Evolutionary conservation across 345 rosid species (phyloP).

Genomic region (Hibiscus syriacus): DNA sequence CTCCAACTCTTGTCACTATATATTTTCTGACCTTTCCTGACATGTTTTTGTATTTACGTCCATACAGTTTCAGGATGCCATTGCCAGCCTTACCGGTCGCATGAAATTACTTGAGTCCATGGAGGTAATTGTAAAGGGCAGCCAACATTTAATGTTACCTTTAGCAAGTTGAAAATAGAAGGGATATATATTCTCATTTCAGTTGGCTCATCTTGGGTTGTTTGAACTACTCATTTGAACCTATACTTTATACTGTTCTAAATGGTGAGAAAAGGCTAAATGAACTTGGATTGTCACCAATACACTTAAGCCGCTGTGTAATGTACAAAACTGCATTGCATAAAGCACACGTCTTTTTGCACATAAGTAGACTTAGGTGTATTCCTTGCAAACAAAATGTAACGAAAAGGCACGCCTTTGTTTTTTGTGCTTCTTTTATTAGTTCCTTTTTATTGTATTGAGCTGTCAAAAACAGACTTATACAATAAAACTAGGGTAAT

Average conservation of each 20-base stretch:
- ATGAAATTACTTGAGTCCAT: constrained; percentile 61
- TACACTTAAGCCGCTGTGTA: too few relatives aligned
- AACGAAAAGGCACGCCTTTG: not conserved
- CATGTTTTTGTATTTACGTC: not conserved
- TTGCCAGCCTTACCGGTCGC: constrained; percentile 53
- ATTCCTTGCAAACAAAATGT: not conserved
- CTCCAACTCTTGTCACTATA: not conserved
- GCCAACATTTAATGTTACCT: constrained; percentile 48
- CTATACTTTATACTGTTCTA: too few relatives aligned
- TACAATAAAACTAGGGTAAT: not conserved
- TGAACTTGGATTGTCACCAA: too few relatives aligned
- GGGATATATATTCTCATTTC: not conserved
- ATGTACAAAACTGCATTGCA: too few relatives aligned
- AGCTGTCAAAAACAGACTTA: not conserved
- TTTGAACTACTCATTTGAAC: too few relatives aligned
- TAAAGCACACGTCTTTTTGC: not conserved
- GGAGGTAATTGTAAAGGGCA: constrained; percentile 78
- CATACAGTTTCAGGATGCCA: constrained; percentile 74
- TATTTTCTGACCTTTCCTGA: constrained; percentile 4
- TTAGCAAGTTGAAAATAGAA: not conserved
- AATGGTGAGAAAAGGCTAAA: too few relatives aligned
- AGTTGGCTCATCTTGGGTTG: not conserved
- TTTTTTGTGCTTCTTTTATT: not conserved
- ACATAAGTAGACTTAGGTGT: not conserved
- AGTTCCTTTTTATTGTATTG: not conserved